Base-by-base conservation (phyloP, 768 basidiomycete species). In the Sarcomyxa edulis region DNA sequence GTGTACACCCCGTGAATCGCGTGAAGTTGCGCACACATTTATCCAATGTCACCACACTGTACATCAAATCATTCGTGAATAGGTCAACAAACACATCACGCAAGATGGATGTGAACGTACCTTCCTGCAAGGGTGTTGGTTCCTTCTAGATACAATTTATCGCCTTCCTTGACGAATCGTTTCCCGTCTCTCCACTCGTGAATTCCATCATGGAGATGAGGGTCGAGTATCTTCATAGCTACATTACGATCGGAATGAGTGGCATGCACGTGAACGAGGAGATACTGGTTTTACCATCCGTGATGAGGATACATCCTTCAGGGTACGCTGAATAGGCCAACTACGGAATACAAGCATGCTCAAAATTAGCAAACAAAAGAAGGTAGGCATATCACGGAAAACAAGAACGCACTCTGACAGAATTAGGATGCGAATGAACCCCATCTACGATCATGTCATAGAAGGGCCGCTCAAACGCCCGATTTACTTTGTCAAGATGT, bases 371-470 rank as follows among this genome's bases (percentile, higher is more conserved):
- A 36, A 20, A 16, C 26, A 47, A 23, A 37, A n/a, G n/a, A n/a
- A n/a, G n/a, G n/a, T n/a, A n/a, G n/a, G n/a, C n/a, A n/a, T n/a
- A n/a, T n/a, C n/a, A n/a, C n/a, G n/a, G n/a, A n/a, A n/a, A n/a
- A n/a, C n/a, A 14, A 24, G 1, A 30, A 65, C 81, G 40, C 58
- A 92, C 85, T 50, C 86, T 69, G 40, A 94, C 86, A 30, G 88
- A 88, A 55, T 91, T 88, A 11, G 92, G 91, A 58, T 94, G 91
- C 9, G 80, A 86, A 54, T 95, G 92, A 38, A 92, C 78, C 1
- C 91, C 92, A 55, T 95, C 92, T 6, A 90, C 90, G 45, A 94
- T 95, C 37, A 94, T 65, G 38, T 84, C 89, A 51, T 88, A 95
- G 59, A 78, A 94, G 10, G 92, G 92, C 46, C 88, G 65, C 42